A percentile compares a stretch with the other conserved stretches of the same genome.
These are phyloP conservation scores for Suhomyces sp. DNA, from an alignment of 805 yeast genomes.

Conservation along the genomic window DNA sequence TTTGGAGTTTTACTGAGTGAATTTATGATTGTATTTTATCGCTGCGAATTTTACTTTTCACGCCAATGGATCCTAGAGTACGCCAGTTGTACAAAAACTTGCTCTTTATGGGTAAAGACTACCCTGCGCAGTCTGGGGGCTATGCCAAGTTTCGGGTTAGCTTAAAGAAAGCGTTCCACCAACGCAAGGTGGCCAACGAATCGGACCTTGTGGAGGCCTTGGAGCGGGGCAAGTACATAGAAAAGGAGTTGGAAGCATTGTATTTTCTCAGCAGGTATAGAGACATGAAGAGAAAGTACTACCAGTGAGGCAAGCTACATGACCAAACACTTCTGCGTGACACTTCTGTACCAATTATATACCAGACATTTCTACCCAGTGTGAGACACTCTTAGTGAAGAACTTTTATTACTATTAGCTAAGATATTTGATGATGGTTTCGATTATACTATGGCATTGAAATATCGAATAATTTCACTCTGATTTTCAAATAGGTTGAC, in stretches of 20 bases:
- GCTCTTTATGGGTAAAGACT: slow-evolving; percentile 33
- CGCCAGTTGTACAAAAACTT: slow-evolving; percentile 23
- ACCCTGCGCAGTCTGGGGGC: slow-evolving; percentile 32
- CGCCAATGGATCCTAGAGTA: slow-evolving; percentile 22
- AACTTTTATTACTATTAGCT: not conserved
- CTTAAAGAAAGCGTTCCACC: slow-evolving; percentile 19
- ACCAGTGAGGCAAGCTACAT: not conserved
- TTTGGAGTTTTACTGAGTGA: not conserved
- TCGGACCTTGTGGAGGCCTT: slow-evolving; percentile 22
- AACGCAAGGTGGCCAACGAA: slow-evolving; percentile 12
- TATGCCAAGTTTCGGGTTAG: slow-evolving; percentile 18
- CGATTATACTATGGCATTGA: too few species aligned
- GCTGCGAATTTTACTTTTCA: not conserved
- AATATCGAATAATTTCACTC: too few species aligned
- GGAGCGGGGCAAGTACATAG: slow-evolving; percentile 26
- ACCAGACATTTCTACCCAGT: too few species aligned
- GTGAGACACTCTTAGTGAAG: not conserved
- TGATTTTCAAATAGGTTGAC: not conserved
- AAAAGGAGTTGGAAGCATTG: slow-evolving; percentile 31
- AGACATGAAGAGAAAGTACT: slow-evolving; percentile 35
- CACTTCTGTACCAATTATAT: too few species aligned
- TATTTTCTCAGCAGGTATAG: slow-evolving; percentile 31
- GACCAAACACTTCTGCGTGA: too few species aligned
- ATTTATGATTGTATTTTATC: not conserved
- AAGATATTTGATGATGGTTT: too few species aligned